Conservation (phyloP, 495 filamentous ascomycete species). For the Ramalina intermedia region DNA sequence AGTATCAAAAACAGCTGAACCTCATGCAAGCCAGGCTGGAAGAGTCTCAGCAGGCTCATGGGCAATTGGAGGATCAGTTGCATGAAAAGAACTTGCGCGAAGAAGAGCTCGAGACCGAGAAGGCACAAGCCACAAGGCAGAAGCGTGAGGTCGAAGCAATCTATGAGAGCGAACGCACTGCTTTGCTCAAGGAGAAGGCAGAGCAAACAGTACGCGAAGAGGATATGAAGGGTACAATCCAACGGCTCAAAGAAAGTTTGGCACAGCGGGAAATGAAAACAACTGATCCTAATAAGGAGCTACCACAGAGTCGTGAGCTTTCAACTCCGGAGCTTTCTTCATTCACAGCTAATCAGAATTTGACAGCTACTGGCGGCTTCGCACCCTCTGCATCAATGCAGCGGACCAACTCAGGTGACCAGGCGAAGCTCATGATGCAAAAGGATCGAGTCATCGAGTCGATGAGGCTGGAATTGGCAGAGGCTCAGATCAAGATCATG, state of each 20-base stretch:
- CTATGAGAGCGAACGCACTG: slow-evolving; percentile 76
- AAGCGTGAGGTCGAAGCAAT: slow-evolving; percentile 78
- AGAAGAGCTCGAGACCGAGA: slow-evolving; percentile 64
- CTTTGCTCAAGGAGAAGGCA: slow-evolving; percentile 81
- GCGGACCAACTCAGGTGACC: slow-evolving; percentile 69
- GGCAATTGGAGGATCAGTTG: slow-evolving; percentile 65
- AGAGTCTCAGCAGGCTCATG: slow-evolving; percentile 70
- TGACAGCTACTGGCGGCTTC: slow-evolving; percentile 53
- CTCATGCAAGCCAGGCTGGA: slow-evolving; percentile 76
- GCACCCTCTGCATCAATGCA: slow-evolving; percentile 66
- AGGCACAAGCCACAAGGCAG: slow-evolving; percentile 61
- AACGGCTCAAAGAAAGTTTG: slow-evolving; percentile 76
- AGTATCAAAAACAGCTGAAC: slow-evolving; percentile 69
- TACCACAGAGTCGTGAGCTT: slow-evolving; percentile 56
- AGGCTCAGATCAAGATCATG: slow-evolving; percentile 87
- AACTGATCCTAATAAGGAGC: slow-evolving; percentile 46
- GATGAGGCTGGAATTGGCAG: slow-evolving; percentile 78
- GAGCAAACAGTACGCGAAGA: slow-evolving; percentile 71
- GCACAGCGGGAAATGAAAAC: slow-evolving; percentile 53
- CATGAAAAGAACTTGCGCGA: slow-evolving; percentile 74
- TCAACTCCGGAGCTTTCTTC: slow-evolving; percentile 1
- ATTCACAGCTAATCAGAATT: not conserved
- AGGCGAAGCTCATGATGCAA: slow-evolving; percentile 74
- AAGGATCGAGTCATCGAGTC: slow-evolving; percentile 95
- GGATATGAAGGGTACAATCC: slow-evolving; percentile 75